Evolutionary conservation across 768 basidiomycete genomes (phyloP).

Genomic region (Panus rudis): DNA sequence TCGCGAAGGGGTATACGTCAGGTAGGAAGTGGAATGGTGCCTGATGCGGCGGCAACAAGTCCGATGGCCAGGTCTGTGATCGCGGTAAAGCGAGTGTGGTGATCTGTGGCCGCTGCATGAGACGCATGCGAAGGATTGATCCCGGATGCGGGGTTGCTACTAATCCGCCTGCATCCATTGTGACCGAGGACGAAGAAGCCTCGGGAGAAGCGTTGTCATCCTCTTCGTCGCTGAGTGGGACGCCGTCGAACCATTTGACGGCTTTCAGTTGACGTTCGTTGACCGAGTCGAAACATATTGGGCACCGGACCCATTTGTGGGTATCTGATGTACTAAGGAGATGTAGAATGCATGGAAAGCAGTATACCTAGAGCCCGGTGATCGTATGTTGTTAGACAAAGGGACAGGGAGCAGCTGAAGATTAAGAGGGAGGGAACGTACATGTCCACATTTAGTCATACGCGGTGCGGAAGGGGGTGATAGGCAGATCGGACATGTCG

Average conservation of each 20-base stretch:
- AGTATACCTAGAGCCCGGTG: constrained; percentile 79
- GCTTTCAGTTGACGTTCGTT: constrained; percentile 86
- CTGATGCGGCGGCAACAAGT: constrained; percentile 83
- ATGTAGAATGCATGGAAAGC: constrained; percentile 90
- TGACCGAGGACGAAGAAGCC: constrained; percentile 42
- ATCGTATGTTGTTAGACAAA: too few species aligned
- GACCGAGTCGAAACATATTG: constrained; percentile 93
- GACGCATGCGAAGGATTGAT: constrained; percentile 70
- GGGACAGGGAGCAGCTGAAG: constrained; percentile 5
- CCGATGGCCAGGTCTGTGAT: constrained; percentile 90
- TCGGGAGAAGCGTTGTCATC: constrained; percentile 26
- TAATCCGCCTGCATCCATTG: too few species aligned
- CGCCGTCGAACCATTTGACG: constrained; percentile 82
- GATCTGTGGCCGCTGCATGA: constrained; percentile 90
- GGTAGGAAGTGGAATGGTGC: constrained; percentile 96
- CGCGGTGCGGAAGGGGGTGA: constrained; percentile 84
- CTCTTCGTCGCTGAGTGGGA: constrained; percentile 27
- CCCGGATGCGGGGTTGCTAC: constrained; percentile 43
- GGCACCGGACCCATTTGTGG: constrained; percentile 85
- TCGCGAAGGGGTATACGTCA: constrained; percentile 79
- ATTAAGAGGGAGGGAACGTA: constrained; percentile 35
- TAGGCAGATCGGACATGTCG: constrained; percentile 91
- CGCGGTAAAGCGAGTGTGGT: constrained; percentile 92
- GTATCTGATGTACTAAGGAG: constrained; percentile 80
- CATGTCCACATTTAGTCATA: constrained; percentile 98